Percentiles rank a stretch among this genome's conserved stretches.
Evolutionary conservation across 805 yeast genomes (phyloP).

Genomic region (Kurtzmaniella cleridarum): DNA sequence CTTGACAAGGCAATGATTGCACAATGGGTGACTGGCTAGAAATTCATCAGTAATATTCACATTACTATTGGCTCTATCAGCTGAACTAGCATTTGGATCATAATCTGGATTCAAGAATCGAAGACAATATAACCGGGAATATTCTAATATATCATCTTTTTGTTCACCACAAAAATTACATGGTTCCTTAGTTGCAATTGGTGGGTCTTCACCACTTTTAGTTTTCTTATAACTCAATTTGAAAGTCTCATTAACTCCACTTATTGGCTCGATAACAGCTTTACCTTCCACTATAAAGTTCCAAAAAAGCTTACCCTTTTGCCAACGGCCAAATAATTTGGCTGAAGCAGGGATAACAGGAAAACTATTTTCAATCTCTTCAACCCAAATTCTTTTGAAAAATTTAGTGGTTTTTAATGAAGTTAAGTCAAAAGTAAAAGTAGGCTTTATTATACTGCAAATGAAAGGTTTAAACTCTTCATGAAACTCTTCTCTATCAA

Average conservation of each 20-base stretch:
- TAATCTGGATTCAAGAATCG: slow-evolving; percentile 40
- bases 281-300: slow-evolving; percentile 70
- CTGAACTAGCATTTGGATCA: slow-evolving; percentile 18
- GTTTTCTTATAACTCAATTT: slow-evolving; percentile 33
- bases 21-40: slow-evolving; percentile 56
- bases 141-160: slow-evolving; percentile 64
- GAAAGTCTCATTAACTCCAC: slow-evolving; percentile 75
- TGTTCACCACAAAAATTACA: slow-evolving; percentile 84
- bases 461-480: slow-evolving; percentile 41
- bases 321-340: slow-evolving; percentile 38
- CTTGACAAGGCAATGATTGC: slow-evolving; percentile 75
- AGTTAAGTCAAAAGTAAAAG: slow-evolving; percentile 30
- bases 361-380: slow-evolving; percentile 62
- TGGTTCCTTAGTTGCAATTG: slow-evolving; percentile 68
- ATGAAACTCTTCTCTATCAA: slow-evolving; percentile 40
- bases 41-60: slow-evolving; percentile 21
- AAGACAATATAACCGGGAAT: slow-evolving; percentile 71
- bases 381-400: slow-evolving; percentile 59
- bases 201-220: slow-evolving; percentile 23
- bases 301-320: slow-evolving; percentile 48
- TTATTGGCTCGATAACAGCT: slow-evolving; percentile 79
- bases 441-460: slow-evolving; percentile 25
- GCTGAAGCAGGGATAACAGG: slow-evolving; percentile 46
- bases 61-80: slow-evolving; percentile 5
- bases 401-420: slow-evolving; percentile 49